Evolutionary conservation across 331 rosid genomes (phyloP), one percentile per base, ranked within the genome.

Genomic region (Malus hybrid): DNA sequence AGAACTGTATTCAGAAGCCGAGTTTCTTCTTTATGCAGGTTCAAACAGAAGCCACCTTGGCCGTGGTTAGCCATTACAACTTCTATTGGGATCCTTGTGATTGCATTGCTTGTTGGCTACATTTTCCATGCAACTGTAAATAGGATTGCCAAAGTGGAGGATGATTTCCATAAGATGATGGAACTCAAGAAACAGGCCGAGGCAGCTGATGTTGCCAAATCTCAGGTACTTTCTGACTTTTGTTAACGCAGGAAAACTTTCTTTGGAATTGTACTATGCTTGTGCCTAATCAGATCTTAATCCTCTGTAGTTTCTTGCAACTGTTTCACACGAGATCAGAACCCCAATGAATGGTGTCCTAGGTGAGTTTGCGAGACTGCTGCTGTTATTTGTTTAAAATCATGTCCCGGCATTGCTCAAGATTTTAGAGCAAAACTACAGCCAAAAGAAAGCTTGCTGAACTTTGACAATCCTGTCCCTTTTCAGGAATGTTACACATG

Each of bases 261-360:
- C 20, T 79, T 67, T 36, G 27, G 67, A 74, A 73, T 79, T 67
- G 54, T 33, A 34, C 62, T 75, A 12, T 70, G 59, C 57, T 39
- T 62, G 64, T 69, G 74, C 79, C 69, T 81, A 75, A 80, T 80
- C 63, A 14, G 65, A 31, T 69, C 73, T 80, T 32, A 44, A 18
- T 66, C 72, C 31, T 74, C 36, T 87, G 86, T 81, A 94, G 99
- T 94, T 94, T 80, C 97, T 94, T 61, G 99, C 99, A 33, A 92
- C 99, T 15, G 99, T 94, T 73, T 94, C 99, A 73, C 97, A 94
- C 67, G 99, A 94, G 89, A 94, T 94, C 86, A 86, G 99, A 82
- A 92, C 99, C 31, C 99, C 99, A 64, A 94, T 94, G 99, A 94
- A 92, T 63, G 99, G 99, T 70, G 97, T 94, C 80, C 89, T 94